Percentiles rank a stretch among this genome's conserved stretches.
Evolutionary conservation across 768 basidiomycete species (phyloP).

Genomic region (Pisolithus sp.): DNA sequence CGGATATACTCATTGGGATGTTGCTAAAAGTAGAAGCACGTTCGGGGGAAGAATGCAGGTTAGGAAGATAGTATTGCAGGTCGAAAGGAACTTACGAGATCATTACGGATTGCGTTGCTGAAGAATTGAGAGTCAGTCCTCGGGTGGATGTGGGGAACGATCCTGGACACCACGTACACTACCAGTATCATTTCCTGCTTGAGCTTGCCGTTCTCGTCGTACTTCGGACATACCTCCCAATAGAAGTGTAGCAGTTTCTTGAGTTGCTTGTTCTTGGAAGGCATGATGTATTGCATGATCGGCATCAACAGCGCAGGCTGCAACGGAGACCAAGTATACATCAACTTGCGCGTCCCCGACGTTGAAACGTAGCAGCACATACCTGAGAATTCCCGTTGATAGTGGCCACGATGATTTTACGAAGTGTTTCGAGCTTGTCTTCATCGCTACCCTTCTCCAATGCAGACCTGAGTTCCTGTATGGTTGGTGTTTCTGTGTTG

Average conservation of each 20-base stretch:
- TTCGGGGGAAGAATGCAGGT: background rate
- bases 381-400: constrained; percentile 94
- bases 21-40: constrained; percentile 53
- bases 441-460: constrained; percentile 96
- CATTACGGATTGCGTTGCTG: constrained; percentile 96
- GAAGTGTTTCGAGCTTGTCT: constrained; percentile 92
- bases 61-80: background rate
- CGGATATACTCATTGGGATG: constrained; percentile 99
- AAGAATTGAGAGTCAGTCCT: constrained; percentile 7
- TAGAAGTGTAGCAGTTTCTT: constrained; percentile 97
- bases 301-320: constrained; percentile 95
- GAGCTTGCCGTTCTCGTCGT: constrained; percentile 93
- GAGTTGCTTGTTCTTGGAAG: constrained; percentile 89
- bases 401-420: constrained; percentile 87
- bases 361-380: constrained; percentile 18
- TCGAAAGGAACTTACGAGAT: constrained; percentile 58
- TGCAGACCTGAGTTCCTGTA: constrained; percentile 70
- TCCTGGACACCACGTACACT: constrained; percentile 54
- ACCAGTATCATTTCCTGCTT: constrained; percentile 99
- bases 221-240: constrained; percentile 97
- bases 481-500: constrained; percentile 66
- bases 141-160: background rate
- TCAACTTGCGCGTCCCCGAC: background rate
- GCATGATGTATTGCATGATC: constrained; percentile 96
- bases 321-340: background rate